These are phyloP conservation scores for Neurospora pannonica DNA, from an alignment of 495 filamentous ascomycete species.

Conservation along the genomic window DNA sequence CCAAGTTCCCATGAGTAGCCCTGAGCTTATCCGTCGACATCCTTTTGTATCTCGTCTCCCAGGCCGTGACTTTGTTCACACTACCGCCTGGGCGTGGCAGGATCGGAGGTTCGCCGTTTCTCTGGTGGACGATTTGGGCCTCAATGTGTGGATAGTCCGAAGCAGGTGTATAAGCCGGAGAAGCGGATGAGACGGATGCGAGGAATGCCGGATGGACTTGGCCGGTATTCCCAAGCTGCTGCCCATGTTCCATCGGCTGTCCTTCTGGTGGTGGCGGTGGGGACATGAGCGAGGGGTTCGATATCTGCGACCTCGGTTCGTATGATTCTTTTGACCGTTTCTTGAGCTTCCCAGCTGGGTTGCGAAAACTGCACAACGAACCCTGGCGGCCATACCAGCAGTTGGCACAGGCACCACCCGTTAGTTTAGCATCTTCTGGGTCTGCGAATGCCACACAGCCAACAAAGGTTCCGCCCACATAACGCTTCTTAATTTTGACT, in stretches of 20 bases:
- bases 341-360: background rate
- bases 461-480: background rate
- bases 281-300: background rate
- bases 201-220: background rate
- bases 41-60: conserved; percentile 10
- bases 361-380: conserved; percentile 9
- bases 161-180: background rate
- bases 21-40: conserved; percentile 2
- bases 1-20: conserved; percentile 3
- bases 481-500: background rate
- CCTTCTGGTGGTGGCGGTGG: background rate
- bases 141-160: background rate
- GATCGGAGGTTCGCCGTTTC: background rate
- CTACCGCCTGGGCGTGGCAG: background rate
- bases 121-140: background rate
- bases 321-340: background rate
- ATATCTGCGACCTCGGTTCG: background rate
- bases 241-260: background rate
- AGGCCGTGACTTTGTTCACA: conserved; percentile 2
- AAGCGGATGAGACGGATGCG: background rate
- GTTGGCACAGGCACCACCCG: conserved; percentile 13
- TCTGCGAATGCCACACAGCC: conserved; percentile 7
- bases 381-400: conserved; percentile 17
- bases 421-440: background rate
- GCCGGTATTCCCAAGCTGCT: background rate